A percentile compares a stretch with the other conserved stretches of the same genome.
Evolutionary conservation across 2,329 filamentous ascomycete species (phyloP).

Genomic region (Xylaria sp.): DNA sequence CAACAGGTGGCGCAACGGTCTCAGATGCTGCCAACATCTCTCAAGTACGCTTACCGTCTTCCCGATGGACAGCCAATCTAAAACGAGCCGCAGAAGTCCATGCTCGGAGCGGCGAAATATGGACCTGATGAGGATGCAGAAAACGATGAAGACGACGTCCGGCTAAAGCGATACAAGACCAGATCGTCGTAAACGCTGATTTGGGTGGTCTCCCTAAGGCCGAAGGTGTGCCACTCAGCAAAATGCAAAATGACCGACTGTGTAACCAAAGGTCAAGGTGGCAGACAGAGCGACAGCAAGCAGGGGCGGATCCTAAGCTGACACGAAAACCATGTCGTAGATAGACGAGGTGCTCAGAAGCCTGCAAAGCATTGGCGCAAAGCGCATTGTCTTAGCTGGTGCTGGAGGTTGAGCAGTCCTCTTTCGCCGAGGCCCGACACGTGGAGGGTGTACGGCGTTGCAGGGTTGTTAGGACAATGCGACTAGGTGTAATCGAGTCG

Average conservation of each 20-base stretch:
- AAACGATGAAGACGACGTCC: constrained; percentile 3
- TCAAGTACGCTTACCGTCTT: constrained; percentile 13
- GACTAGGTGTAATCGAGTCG: constrained; percentile 8
- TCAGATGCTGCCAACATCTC: constrained; percentile 49
- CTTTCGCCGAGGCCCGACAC: constrained; percentile 23
- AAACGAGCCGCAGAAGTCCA: constrained; percentile 40
- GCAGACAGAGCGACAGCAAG: constrained; percentile 23
- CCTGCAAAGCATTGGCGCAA: constrained; percentile 39
- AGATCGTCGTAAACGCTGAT: neutral
- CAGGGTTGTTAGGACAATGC: constrained; percentile 22
- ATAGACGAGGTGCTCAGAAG: constrained; percentile 32
- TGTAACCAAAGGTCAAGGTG: neutral
- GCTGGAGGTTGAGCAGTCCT: constrained; percentile 22
- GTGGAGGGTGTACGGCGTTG: constrained; percentile 11
- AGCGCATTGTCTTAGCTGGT: constrained; percentile 23
- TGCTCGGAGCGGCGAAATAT: constrained; percentile 40
- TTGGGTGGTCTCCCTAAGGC: neutral
- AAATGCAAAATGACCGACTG: constrained; percentile 18
- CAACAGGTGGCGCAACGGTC: constrained; percentile 45
- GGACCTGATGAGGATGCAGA: constrained; percentile 6
- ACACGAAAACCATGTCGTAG: constrained; percentile 37
- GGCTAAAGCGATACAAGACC: constrained; percentile 9
- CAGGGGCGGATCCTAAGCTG: constrained; percentile 33
- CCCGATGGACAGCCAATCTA: constrained; percentile 34
- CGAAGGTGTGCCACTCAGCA: constrained; percentile 26